Evolutionary conservation across 805 yeast genomes (phyloP), one percentile per base, ranked within the genome.

Genomic region (Kuraishia hungarica): DNA sequence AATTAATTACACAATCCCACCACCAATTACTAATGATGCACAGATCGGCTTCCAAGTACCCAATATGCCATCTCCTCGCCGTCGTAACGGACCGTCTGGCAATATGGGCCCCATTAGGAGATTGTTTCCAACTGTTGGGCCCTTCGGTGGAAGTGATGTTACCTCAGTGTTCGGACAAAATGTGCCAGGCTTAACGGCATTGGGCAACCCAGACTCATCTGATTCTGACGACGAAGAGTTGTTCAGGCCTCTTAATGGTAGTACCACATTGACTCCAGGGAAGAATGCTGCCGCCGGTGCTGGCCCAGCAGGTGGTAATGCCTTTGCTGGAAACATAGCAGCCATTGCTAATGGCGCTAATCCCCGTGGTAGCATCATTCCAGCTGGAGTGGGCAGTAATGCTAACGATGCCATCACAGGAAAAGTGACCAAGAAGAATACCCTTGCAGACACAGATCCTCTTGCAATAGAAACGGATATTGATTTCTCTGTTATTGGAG

Each of bases 131-230:
- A 93, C 97, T 0, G 90, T 91, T 17, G 99, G 99, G 0, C 99
- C 99, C 1, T 93, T 93, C 75, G 99, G 99, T 28, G 99, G 99
- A 22, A 86, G 93, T 58, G 97, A 93, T 66, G 96, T 90, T 0
- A 79, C 84, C 7, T 86, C 97, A 0, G 72, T 93, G 29, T 90
- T 91, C 68, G 92, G 94, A 5, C 78, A 80, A 51, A 82, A 82
- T 56, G 74, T 77, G 23, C 83, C 89, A 3, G 79, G 80, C 10
- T 57, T 69, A 35, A 66, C 73, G 52, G 69, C 72, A 4, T 60
- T 68, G n/a, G 71, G 69, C 29, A 69, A 66, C 57, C 58, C 52
- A 17, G 81, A 73, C 52, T 72, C 78, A 17, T 77, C 77, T 57
- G 76, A 77, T 43, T 71, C 79, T 7, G 81, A 76, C 49, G 81